Conservation (phyloP, 768 basidiomycete genomes). For the Pholiota conissans region DNA sequence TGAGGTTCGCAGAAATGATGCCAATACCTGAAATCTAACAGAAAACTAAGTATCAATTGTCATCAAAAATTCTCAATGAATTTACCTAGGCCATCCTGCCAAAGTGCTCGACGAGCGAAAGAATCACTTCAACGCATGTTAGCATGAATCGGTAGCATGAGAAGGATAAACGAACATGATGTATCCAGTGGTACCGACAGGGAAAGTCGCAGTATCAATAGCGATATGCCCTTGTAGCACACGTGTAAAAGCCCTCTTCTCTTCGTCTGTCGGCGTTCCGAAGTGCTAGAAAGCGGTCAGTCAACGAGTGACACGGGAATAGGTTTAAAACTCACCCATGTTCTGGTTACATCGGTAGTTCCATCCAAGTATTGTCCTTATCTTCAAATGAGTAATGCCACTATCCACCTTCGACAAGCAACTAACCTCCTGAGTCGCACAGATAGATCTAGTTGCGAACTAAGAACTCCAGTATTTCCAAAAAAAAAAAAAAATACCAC, state of each 20-base stretch:
- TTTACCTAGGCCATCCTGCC: conserved; percentile 86
- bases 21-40: conserved; percentile 12
- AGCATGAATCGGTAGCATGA: not conserved
- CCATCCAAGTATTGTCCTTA: conserved; percentile 86
- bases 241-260: conserved; percentile 87
- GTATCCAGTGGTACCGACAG: conserved; percentile 73
- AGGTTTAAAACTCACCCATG: conserved; percentile 62
- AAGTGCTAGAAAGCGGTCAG: too few relatives aligned
- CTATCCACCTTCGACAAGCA: not conserved
- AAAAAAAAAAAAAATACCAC: too few relatives aligned
- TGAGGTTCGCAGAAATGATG: not conserved
- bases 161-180: conserved; percentile 21
- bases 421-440: conserved; percentile 81
- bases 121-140: conserved; percentile 55
- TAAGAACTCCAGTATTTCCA: too few relatives aligned
- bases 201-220: conserved; percentile 84
- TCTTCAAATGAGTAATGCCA: not conserved
- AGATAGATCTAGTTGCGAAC: conserved; percentile 46
- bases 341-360: conserved; percentile 93
- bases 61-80: not conserved
- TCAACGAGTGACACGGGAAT: not conserved
- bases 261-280: conserved; percentile 77
- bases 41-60: not conserved
- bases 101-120: conserved; percentile 75
- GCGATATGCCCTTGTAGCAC: conserved; percentile 92